phyloP scores from a whole-genome alignment of 2,329 filamentous ascomycete species.

The Fusarium lyarnte region DNA sequence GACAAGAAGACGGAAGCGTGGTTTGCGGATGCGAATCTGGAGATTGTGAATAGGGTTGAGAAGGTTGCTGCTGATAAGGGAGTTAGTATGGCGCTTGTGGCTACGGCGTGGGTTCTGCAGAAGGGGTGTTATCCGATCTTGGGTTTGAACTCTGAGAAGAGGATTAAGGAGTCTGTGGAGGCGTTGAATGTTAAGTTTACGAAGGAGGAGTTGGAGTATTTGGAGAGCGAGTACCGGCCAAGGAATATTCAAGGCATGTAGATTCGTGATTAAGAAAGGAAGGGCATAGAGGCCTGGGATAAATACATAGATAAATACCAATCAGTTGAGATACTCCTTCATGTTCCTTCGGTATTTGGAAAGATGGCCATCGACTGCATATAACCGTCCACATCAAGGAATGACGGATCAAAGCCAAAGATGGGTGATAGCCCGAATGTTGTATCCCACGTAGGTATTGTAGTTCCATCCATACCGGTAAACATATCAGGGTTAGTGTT shows the following conservation, averaged over 20 bases:
- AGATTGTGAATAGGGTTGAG: constrained; percentile 52
- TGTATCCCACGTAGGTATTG: constrained; percentile 38
- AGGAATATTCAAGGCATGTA: constrained; percentile 55
- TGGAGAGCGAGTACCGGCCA: constrained; percentile 70
- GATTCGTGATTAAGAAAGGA: fast-evolving
- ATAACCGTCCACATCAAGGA: constrained; percentile 24
- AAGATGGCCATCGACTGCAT: constrained; percentile 33
- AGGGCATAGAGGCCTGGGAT: neutral
- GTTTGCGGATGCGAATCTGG: constrained; percentile 44
- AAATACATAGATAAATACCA: neutral
- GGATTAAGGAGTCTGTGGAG: constrained; percentile 70
- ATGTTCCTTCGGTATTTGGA: neutral
- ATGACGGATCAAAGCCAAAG: constrained; percentile 42
- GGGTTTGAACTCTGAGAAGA: constrained; percentile 65
- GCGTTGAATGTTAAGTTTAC: constrained; percentile 59
- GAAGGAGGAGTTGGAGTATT: constrained; percentile 67
- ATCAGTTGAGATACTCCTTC: neutral
- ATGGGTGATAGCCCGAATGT: constrained; percentile 44
- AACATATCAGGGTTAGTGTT: constrained; percentile 5
- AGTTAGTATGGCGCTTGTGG: constrained; percentile 71
- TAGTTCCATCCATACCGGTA: constrained; percentile 16
- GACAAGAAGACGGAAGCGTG: constrained; percentile 36
- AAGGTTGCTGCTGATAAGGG: constrained; percentile 66
- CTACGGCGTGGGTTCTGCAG: constrained; percentile 71
- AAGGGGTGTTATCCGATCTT: constrained; percentile 68